Evolutionary conservation across 345 rosid genomes (phyloP).

Genomic region (Barbarea vulgaris): DNA sequence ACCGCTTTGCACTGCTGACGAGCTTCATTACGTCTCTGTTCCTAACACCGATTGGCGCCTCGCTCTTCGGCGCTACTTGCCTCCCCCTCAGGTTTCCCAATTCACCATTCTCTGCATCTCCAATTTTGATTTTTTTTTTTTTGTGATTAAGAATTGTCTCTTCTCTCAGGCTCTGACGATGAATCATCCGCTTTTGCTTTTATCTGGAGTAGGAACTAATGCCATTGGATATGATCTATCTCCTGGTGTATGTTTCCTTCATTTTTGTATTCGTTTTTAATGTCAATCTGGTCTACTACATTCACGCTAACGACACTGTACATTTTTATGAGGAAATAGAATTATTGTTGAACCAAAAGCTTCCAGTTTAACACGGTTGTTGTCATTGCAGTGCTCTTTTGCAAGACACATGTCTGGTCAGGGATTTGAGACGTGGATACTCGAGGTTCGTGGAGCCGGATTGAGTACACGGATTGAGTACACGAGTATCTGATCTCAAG

Average conservation of each 20-base stretch:
- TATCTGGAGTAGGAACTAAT: conserved; percentile 95
- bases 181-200: conserved; percentile 81
- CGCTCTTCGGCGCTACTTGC: conserved; percentile 90
- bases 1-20: conserved; percentile 84
- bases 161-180: conserved; percentile 67
- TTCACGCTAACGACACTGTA: conserved; percentile 6
- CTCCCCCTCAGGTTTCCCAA: conserved; percentile 47
- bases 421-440: conserved; percentile 97
- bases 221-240: conserved; percentile 98
- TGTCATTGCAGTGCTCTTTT: conserved; percentile 73
- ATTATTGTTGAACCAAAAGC: too few species aligned
- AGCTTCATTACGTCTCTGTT: conserved; percentile 80
- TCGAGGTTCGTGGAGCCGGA: conserved; percentile 97
- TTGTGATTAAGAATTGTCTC: not conserved
- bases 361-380: not conserved
- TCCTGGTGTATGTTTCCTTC: conserved; percentile 71
- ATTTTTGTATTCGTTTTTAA: not conserved
- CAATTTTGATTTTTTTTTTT: too few species aligned
- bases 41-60: conserved; percentile 77
- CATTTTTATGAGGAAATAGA: not conserved
- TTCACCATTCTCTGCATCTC: conserved; percentile 11
- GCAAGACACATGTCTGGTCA: conserved; percentile 80
- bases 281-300: not conserved
- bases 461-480: too few species aligned
- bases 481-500: conserved; percentile 56